These are phyloP conservation scores for Fragaria iinumae DNA, from an alignment of 306 rosid genomes.

Conservation along the genomic window DNA sequence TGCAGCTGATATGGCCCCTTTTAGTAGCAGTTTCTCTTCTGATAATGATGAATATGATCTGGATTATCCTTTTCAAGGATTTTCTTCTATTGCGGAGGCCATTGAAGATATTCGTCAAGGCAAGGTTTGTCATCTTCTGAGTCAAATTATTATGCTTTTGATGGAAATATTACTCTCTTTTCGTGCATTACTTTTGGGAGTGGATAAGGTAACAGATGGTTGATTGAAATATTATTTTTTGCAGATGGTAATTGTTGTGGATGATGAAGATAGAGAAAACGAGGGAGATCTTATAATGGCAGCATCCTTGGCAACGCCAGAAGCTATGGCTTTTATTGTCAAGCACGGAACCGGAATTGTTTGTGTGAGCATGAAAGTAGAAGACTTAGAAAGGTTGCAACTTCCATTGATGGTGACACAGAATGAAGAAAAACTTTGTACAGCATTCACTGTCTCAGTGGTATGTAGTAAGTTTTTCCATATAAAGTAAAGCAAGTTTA, in stretches of 20 bases:
- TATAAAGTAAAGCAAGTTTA: slow-evolving; percentile 1
- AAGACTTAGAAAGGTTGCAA: slow-evolving; percentile 71
- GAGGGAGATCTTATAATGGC: slow-evolving; percentile 96
- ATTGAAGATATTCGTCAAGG: slow-evolving; percentile 83
- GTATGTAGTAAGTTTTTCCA: slow-evolving; percentile 37
- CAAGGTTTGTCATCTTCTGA: slow-evolving; percentile 51
- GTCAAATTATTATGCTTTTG: background rate
- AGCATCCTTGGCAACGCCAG: slow-evolving; percentile 76
- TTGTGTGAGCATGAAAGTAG: slow-evolving; percentile 80
- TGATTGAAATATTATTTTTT: slow-evolving; percentile 16
- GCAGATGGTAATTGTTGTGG: slow-evolving; percentile 88
- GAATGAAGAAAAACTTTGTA: slow-evolving; percentile 68
- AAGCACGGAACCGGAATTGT: slow-evolving; percentile 86
- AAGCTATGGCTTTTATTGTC: slow-evolving; percentile 89
- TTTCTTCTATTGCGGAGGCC: slow-evolving; percentile 76
- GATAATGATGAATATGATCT: slow-evolving; percentile 46
- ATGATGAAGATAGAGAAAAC: slow-evolving; percentile 87
- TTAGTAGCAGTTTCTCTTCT: slow-evolving; percentile 21
- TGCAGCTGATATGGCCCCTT: slow-evolving; percentile 27
- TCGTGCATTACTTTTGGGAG: slow-evolving; percentile 6
- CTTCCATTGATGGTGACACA: slow-evolving; percentile 81
- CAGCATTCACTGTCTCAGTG: slow-evolving; percentile 87
- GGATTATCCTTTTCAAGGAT: slow-evolving; percentile 61
- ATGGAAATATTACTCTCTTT: background rate
- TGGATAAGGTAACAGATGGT: background rate